These are phyloP conservation scores for Pyrenopolyporus hunteri DNA, from an alignment of 495 filamentous ascomycete species.

Conservation along the genomic window DNA sequence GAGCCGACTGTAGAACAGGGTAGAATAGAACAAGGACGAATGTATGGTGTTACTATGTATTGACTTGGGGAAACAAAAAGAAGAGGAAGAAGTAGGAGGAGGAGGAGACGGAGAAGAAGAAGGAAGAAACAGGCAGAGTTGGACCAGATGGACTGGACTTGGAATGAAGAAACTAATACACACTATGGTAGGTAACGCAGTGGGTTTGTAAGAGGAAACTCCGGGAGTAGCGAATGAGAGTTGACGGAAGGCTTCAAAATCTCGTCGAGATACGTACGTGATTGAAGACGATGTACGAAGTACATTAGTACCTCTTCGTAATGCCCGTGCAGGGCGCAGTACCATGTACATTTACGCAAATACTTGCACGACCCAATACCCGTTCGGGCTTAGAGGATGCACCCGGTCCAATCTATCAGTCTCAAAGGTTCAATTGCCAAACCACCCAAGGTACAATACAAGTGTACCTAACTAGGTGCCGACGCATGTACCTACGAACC, in stretches of 20 bases:
- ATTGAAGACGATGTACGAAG: slow-evolving; percentile 1
- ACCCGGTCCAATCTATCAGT: slow-evolving; percentile 16
- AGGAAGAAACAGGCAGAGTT: slow-evolving; percentile 15
- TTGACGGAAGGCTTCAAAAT: slow-evolving; percentile 11
- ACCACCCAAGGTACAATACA: too few species aligned
- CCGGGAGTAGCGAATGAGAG: slow-evolving; percentile 11
- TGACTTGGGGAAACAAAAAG: not conserved
- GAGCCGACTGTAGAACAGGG: not conserved
- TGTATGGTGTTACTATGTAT: too few species aligned
- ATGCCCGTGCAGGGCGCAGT: not conserved
- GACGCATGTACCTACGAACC: not conserved
- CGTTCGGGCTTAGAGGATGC: slow-evolving; percentile 16
- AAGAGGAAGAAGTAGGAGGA: not conserved
- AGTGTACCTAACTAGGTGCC: not conserved
- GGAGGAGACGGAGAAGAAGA: slow-evolving; percentile 16
- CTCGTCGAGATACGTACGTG: slow-evolving; percentile 11
- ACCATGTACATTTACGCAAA: too few species aligned
- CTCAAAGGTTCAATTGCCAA: not conserved
- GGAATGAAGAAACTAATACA: slow-evolving; percentile 29
- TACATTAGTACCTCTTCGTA: not conserved
- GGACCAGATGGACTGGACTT: slow-evolving; percentile 20
- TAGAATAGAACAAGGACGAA: not conserved
- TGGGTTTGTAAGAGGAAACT: slow-evolving; percentile 7
- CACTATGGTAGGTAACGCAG: too few species aligned
- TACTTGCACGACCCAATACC: too few species aligned